phyloP scores from a whole-genome alignment of 257 asterid species.

The Gynochthodes officinalis region DNA sequence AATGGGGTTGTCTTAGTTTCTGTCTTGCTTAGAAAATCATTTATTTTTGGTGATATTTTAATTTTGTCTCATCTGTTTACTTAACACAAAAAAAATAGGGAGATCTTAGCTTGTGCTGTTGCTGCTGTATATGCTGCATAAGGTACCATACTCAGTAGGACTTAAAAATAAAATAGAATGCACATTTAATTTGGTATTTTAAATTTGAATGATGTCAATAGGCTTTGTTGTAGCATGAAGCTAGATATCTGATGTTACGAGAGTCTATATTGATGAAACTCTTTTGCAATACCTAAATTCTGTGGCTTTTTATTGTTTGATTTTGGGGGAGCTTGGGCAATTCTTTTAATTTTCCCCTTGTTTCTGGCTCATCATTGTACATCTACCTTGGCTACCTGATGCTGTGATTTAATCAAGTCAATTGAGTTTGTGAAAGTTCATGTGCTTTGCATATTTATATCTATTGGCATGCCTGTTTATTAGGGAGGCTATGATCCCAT shows the following conservation, averaged over 20 bases:
- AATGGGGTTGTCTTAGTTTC: neutral
- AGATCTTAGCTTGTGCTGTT: neutral
- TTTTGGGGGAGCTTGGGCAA: neutral
- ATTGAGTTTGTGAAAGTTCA: neutral
- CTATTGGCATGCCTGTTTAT: constrained; percentile 17
- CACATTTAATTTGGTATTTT: neutral
- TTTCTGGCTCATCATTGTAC: neutral
- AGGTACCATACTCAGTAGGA: neutral
- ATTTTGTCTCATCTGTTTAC: neutral
- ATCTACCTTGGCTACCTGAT: neutral
- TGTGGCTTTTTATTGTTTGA: neutral
- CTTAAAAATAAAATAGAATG: neutral
- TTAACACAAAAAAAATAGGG: neutral
- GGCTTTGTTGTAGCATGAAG: constrained; percentile 8
- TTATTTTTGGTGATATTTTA: too few relatives aligned
- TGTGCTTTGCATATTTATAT: neutral
- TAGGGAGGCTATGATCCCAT: constrained; percentile 99
- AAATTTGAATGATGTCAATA: neutral
- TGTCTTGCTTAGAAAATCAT: neutral
- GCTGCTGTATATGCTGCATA: neutral
- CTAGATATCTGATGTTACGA: neutral
- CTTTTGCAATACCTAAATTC: neutral
- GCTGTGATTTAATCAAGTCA: neutral
- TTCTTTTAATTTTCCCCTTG: neutral
- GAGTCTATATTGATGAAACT: neutral